Evolutionary conservation across 805 yeast genomes (phyloP), one percentile per base, ranked within the genome.

Genomic region (Barnettozyma siamensis): DNA sequence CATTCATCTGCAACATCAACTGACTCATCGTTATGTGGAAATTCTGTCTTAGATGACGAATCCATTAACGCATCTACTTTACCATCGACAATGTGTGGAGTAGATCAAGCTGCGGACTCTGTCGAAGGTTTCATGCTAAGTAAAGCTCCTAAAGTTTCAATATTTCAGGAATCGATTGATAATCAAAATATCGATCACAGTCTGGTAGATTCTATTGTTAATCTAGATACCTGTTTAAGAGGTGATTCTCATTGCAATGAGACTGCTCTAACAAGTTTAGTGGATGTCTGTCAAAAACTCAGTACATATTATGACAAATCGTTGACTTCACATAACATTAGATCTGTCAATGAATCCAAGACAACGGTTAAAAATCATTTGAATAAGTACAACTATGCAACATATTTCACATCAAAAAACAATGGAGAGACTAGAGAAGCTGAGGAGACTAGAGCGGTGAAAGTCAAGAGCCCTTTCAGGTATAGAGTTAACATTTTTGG

Each of bases 401-500:
- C 59, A 1, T 67, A 75, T 58, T 55, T 61, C 23, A 55, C 57
- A 6, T 39, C 51, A 46, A 37, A 44, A n/a, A 26, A 35, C 11
- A 26, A 31, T 24, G 33, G 29, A 11, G 4, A n/a, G 24, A 21
- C 16, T 11, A 18, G 13, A 26, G 29, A 26, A 11, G 12, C 29
- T 26, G n/a, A 9, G 11, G 29, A 26, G 13, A 12, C 13, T 7
- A 30, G 17, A 15, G 5, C 5, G 18, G 5, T n/a, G 7, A 15
- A 29, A 15, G 9, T n/a, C 20, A 34, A 17, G 21, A 17, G 18
- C 12, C 29, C 27, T 16, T 15, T 20, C 35, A 19, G 32, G 23
- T 32, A 10, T 29, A 21, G 26, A 11, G 29, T 80, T 23, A 88
- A 91, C 58, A 65, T 91, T 21, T 91, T 93, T 65, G 96, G 95